Percentiles rank a stretch among this genome's conserved stretches.
phyloP scores from a whole-genome alignment of 345 rosid species.

The Angophora floribunda region DNA sequence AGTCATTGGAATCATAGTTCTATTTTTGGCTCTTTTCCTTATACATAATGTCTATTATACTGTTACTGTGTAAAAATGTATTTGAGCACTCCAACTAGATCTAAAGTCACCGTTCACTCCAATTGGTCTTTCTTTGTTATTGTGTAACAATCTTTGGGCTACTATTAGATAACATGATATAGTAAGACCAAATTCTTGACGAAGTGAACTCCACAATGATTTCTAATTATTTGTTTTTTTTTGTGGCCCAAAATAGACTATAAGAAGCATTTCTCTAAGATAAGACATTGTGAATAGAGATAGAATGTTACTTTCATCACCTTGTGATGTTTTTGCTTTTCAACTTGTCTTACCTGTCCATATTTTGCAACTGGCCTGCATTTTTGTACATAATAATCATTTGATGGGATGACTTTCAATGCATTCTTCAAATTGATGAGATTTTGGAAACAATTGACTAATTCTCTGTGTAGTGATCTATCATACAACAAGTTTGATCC shows the following conservation, averaged over 20 bases:
- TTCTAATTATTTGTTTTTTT: no score
- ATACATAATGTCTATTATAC: no score
- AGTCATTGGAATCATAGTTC: no score
- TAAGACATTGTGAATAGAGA: no score
- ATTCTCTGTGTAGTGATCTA: conserved; percentile 1
- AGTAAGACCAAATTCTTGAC: no score
- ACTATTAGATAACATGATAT: no score
- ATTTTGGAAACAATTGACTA: not conserved
- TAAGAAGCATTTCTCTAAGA: no score
- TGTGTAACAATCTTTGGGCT: no score
- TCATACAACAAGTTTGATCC: not conserved
- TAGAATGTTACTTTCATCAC: not conserved
- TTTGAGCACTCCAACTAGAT: not conserved
- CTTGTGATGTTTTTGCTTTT: not conserved
- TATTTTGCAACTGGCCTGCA: not conserved
- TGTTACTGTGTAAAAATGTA: not conserved
- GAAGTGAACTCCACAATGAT: no score
- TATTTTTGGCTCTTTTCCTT: no score
- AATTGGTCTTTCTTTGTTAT: not conserved
- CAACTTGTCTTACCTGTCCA: not conserved
- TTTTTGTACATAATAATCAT: not conserved
- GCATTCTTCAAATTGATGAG: not conserved
- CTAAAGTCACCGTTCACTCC: not conserved
- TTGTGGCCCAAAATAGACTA: no score
- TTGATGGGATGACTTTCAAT: not conserved